Conservation (phyloP, 2,329 filamentous ascomycete species). For the Sporothrix brasiliensis region DNA sequence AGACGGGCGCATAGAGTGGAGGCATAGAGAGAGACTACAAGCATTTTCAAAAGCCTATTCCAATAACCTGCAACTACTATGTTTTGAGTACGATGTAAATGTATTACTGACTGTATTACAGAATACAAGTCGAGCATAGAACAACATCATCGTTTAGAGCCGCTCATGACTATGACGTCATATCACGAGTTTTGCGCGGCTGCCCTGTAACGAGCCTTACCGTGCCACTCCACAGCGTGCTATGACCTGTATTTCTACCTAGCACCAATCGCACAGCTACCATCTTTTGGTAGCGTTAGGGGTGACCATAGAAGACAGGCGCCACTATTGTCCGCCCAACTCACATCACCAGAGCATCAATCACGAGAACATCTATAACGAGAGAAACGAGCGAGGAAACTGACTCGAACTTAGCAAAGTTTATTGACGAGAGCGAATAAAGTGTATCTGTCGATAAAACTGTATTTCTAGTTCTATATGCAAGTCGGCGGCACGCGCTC, state of each 20-base stretch:
- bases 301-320: background rate
- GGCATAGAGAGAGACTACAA: too few relatives aligned
- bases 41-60: too few relatives aligned
- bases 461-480: constrained; percentile 20
- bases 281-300: background rate
- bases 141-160: background rate
- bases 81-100: too few relatives aligned
- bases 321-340: background rate
- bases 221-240: background rate
- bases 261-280: background rate
- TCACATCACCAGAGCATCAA: background rate
- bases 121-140: background rate
- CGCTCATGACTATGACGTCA: background rate
- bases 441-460: background rate
- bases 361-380: background rate
- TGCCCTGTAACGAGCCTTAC: background rate
- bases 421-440: background rate
- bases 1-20: too few relatives aligned
- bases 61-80: too few relatives aligned
- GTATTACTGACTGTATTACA: too few relatives aligned
- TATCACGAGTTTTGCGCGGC: background rate
- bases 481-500: background rate
- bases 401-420: background rate
- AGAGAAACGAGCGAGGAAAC: background rate
- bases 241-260: background rate